Conservation (phyloP, 805 yeast species). For the Torulaspora franciscae region DNA sequence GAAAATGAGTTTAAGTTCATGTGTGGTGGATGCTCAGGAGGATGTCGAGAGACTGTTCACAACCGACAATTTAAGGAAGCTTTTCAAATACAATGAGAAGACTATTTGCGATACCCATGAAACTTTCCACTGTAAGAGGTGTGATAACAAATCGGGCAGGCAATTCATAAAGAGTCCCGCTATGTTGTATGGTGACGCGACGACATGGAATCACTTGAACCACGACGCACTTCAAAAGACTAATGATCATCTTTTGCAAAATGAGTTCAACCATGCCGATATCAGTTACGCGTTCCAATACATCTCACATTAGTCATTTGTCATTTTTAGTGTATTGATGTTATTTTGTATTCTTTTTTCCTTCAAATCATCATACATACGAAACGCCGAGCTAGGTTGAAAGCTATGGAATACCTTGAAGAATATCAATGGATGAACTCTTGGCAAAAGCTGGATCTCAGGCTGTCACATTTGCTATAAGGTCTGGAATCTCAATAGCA, state of each 20-base stretch:
- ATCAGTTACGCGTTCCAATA: slow-evolving; percentile 89
- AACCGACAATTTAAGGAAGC: slow-evolving; percentile 67
- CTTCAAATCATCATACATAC: not conserved
- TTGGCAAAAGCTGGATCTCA: slow-evolving; percentile 61
- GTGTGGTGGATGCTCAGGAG: slow-evolving; percentile 94
- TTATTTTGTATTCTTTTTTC: not conserved
- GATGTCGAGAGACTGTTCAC: slow-evolving; percentile 92
- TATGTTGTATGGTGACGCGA: slow-evolving; percentile 95
- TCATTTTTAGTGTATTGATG: not conserved
- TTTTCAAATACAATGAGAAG: slow-evolving; percentile 63
- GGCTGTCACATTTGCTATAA: slow-evolving; percentile 73
- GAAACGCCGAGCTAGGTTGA: not conserved
- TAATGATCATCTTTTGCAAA: slow-evolving; percentile 71
- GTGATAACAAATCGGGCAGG: slow-evolving; percentile 45
- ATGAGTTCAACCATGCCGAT: slow-evolving; percentile 63
- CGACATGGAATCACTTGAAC: slow-evolving; percentile 91
- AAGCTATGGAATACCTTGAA: no score
- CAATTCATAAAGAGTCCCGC: slow-evolving; percentile 69
- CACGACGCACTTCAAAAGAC: slow-evolving; percentile 56
- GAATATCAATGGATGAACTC: slow-evolving; percentile 38
- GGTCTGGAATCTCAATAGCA: slow-evolving; percentile 71
- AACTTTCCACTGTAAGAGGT: slow-evolving; percentile 82
- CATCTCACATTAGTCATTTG: slow-evolving; percentile 57
- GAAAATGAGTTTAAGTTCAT: slow-evolving; percentile 86
- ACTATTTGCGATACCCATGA: slow-evolving; percentile 89